Percentiles rank a stretch among this genome's conserved stretches.
Conservation (phyloP, 768 basidiomycete species). For the Crepidotus variabilis region DNA sequence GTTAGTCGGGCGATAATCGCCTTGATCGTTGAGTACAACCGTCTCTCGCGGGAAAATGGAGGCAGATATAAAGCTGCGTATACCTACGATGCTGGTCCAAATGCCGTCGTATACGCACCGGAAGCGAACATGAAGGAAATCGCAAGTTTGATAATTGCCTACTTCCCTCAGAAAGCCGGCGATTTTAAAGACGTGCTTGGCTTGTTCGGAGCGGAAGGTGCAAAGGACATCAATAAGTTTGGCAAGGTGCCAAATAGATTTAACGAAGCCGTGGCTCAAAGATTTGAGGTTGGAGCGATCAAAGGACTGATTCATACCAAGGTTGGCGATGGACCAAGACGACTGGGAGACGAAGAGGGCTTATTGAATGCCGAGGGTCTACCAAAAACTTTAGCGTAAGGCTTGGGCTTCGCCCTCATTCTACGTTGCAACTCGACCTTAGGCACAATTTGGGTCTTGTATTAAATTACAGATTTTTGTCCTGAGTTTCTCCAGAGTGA, state of each 20-base stretch:
- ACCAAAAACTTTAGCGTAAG: slow-evolving; percentile 51
- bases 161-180: slow-evolving; percentile 79
- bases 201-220: slow-evolving; percentile 44
- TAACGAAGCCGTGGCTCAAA: slow-evolving; percentile 72
- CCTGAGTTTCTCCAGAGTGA: no score
- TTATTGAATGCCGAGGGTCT: slow-evolving; percentile 68
- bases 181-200: slow-evolving; percentile 75
- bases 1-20: slow-evolving; percentile 91
- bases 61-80: slow-evolving; percentile 82
- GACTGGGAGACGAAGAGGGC: slow-evolving; percentile 56
- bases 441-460: background rate
- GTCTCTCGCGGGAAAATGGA: slow-evolving; percentile 56
- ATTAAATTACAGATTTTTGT: background rate
- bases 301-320: slow-evolving; percentile 89
- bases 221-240: slow-evolving; percentile 31
- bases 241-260: slow-evolving; percentile 67
- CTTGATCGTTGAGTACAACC: slow-evolving; percentile 90
- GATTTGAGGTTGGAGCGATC: slow-evolving; percentile 72
- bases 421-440: background rate
- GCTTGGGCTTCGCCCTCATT: background rate
- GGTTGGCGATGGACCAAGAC: slow-evolving; percentile 89
- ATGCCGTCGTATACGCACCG: slow-evolving; percentile 93
- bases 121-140: slow-evolving; percentile 77
- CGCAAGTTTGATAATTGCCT: slow-evolving; percentile 67
- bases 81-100: slow-evolving; percentile 99